Base-by-base conservation (phyloP, 2,329 filamentous ascomycete genomes). In the Cercospora sp. region DNA sequence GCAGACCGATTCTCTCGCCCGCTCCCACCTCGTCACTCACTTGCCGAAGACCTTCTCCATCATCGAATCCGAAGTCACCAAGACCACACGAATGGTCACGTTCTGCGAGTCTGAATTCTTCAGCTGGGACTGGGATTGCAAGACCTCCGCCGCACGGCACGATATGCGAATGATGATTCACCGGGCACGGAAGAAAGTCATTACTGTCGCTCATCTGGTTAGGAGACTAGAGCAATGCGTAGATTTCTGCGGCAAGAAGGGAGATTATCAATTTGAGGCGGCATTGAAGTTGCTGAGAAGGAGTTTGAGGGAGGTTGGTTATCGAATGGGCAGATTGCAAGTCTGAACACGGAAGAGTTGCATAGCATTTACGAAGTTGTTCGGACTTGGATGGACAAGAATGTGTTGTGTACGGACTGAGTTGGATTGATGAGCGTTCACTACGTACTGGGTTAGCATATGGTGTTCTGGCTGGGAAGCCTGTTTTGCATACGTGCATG, bases 41-140 rank as follows among this genome's bases (percentile, higher is more conserved):
- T 37, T 69, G 7, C 49, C 63, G 12, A 65, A 65, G 32, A 69
- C 68, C 34, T 64, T 70, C 37, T 66, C 67, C 12, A 61, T 63
- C 8, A 49, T 73, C 18, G 64, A 69, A 57, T 65, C 68, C 12
- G 61, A 71, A 61, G 32, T 73, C 26, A 61, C 61, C 3, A 66
- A 67, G 45, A 70, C 66, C 18, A 65, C 63, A 16, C 59, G 70
- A 4, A 63, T 67, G 26, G 66, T 69, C 12, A 58, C 60, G 3
- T 72, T 72, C 55, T 70, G 67, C 51, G 69, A 71, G 45, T 65
- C 57, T 12, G 72, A 73, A 28, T 73, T 67, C 67, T 71, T 67
- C 57, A 66, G 63, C 51, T 71, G 69, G 69, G 72, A 72, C 26
- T 73, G 70, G 72, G 61, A 37, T 9, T 69, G 66, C 62, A 73